These are phyloP conservation scores for Trichophyton simii DNA, from an alignment of 2,329 filamentous ascomycete species.

Conservation along the genomic window DNA sequence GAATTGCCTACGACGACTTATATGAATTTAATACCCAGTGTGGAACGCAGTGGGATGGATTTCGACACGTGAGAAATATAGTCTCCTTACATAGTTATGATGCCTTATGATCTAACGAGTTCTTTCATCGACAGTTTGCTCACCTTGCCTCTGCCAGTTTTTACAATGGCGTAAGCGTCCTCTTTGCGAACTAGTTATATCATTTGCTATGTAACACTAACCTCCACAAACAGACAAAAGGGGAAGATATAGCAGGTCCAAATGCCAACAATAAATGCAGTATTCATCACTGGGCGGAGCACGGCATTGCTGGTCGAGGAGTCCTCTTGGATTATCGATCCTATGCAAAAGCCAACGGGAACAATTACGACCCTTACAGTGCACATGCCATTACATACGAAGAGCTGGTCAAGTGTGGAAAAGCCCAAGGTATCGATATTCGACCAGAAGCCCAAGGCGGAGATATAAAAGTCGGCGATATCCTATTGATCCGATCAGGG, in stretches of 20 bases:
- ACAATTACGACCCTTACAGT: slow-evolving; percentile 41
- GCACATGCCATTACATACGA: slow-evolving; percentile 42
- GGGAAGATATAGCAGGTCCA: slow-evolving; percentile 24
- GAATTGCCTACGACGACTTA: slow-evolving; percentile 33
- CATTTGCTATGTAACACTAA: not conserved
- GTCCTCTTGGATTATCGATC: slow-evolving; percentile 32
- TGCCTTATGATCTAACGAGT: not conserved
- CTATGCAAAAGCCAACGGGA: slow-evolving; percentile 40
- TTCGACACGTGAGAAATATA: slow-evolving; percentile 30
- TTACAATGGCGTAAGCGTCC: slow-evolving; percentile 28
- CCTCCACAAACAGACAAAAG: slow-evolving; percentile 19
- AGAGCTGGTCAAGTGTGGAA: slow-evolving; percentile 47
- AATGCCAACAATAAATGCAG: slow-evolving; percentile 28
- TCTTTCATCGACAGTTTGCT: slow-evolving; percentile 21
- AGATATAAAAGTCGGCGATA: slow-evolving; percentile 48
- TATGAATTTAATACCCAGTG: slow-evolving; percentile 39
- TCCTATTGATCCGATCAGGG: slow-evolving; percentile 54
- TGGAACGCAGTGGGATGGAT: slow-evolving; percentile 40
- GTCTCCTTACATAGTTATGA: not conserved
- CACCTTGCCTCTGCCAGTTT: slow-evolving; percentile 28
- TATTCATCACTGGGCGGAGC: slow-evolving; percentile 32
- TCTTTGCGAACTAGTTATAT: not conserved
- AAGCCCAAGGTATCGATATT: slow-evolving; percentile 50
- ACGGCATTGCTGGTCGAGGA: slow-evolving; percentile 33
- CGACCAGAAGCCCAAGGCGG: slow-evolving; percentile 42